Percentiles rank a stretch among this genome's conserved stretches.
These are phyloP conservation scores for Coprinopsis strossmayeri DNA, from an alignment of 768 basidiomycete genomes.

Conservation along the genomic window DNA sequence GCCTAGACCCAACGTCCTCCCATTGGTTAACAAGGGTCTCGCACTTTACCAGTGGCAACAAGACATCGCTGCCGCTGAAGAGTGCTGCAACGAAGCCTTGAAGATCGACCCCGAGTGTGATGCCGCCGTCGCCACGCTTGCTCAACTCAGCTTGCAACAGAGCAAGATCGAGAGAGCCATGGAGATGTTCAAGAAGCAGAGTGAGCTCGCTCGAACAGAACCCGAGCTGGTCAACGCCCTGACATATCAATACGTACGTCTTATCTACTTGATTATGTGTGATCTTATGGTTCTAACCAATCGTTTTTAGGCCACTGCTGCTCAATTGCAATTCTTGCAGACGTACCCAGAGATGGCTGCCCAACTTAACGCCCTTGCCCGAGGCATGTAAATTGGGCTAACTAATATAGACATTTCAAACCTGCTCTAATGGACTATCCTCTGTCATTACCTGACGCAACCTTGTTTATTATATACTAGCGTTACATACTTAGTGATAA, in stretches of 20 bases:
- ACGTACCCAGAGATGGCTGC: slow-evolving; percentile 82
- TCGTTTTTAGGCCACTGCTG: slow-evolving; percentile 57
- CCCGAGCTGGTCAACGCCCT: slow-evolving; percentile 75
- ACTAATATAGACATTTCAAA: neutral
- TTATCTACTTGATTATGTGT: slow-evolving; percentile 2
- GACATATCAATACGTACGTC: slow-evolving; percentile 73
- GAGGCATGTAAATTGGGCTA: slow-evolving; percentile 4
- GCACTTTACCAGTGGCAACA: slow-evolving; percentile 95
- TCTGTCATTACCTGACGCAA: neutral
- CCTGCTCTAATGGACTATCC: neutral
- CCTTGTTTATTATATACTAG: neutral
- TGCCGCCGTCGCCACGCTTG: slow-evolving; percentile 91
- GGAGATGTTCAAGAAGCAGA: slow-evolving; percentile 79
- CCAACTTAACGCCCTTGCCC: slow-evolving; percentile 45
- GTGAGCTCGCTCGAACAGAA: slow-evolving; percentile 84
- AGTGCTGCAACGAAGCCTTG: slow-evolving; percentile 83
- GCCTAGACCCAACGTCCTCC: slow-evolving; percentile 73
- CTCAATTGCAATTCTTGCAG: slow-evolving; percentile 78
- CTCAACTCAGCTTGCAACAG: slow-evolving; percentile 89
- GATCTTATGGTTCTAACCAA: neutral
- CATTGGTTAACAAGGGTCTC: slow-evolving; percentile 96
- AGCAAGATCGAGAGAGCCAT: slow-evolving; percentile 82
- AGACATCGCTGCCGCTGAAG: slow-evolving; percentile 76
- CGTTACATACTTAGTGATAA: neutral
- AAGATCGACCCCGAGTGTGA: slow-evolving; percentile 90